phyloP scores from a whole-genome alignment of 371 early-diverging fungal species.

The Capniomyces stellatus region DNA sequence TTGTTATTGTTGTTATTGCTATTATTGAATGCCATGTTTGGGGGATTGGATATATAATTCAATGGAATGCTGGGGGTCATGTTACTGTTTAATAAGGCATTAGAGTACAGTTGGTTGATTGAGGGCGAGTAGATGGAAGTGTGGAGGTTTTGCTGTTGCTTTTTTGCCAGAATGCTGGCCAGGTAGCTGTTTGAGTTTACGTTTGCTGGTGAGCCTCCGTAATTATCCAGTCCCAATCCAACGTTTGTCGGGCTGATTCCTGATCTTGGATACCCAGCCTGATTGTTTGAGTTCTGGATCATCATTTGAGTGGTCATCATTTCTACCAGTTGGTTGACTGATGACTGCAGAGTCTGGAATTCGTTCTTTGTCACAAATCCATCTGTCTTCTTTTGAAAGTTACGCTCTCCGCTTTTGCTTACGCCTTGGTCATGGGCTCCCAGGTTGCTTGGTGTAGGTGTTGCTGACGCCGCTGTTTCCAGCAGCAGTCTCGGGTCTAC shows the following conservation, averaged over 20 bases:
- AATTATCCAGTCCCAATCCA: background rate
- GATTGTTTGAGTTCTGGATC: background rate
- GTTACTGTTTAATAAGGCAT: too few relatives aligned
- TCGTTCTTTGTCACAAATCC: background rate
- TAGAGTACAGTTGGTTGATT: too few relatives aligned
- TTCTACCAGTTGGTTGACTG: constrained; percentile 4
- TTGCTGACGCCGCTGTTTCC: background rate
- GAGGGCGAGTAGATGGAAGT: background rate
- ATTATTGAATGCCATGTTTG: too few relatives aligned
- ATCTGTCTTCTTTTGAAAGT: background rate
- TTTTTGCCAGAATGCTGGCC: background rate
- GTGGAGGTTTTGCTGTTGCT: background rate
- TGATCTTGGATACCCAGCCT: background rate
- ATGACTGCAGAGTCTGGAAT: background rate
- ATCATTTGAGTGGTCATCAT: constrained; percentile 1
- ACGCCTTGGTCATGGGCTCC: background rate
- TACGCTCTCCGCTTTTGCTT: background rate
- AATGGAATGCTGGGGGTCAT: too few relatives aligned
- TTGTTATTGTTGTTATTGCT: background rate
- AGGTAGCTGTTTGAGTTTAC: background rate
- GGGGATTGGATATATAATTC: too few relatives aligned
- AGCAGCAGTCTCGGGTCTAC: too few relatives aligned
- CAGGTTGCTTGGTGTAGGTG: background rate
- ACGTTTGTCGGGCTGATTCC: background rate
- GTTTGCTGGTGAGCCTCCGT: background rate